Percentiles rank a stretch among this genome's conserved stretches.
phyloP scores from a whole-genome alignment of 2,329 filamentous ascomycete genomes.

The Aureobasidium sp. region DNA sequence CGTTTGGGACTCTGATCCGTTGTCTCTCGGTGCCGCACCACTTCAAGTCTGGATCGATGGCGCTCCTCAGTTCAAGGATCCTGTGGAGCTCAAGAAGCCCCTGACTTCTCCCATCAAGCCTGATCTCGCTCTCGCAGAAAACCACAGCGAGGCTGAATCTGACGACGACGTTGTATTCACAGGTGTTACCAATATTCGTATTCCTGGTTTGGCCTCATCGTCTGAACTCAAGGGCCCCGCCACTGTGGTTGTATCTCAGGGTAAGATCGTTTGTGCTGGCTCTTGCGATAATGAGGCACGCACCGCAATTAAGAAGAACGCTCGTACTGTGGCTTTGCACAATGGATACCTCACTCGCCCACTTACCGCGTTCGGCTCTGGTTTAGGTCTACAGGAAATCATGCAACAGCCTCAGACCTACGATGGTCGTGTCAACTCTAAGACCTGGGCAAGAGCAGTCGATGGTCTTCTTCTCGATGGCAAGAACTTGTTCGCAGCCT shows the following conservation, averaged over 20 bases:
- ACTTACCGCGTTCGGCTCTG: conserved; percentile 67
- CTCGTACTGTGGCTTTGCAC: conserved; percentile 52
- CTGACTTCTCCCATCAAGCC: conserved; percentile 43
- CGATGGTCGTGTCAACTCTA: conserved; percentile 55
- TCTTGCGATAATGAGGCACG: conserved; percentile 53
- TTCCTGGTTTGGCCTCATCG: conserved; percentile 42
- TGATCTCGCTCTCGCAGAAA: conserved; percentile 45
- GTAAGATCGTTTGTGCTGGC: conserved; percentile 65
- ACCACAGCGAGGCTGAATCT: conserved; percentile 37
- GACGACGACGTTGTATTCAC: conserved; percentile 58
- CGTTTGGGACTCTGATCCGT: conserved; percentile 48
- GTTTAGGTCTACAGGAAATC: conserved; percentile 70
- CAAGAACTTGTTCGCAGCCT: conserved; percentile 42
- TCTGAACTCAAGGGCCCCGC: conserved; percentile 23
- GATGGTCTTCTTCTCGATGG: conserved; percentile 47
- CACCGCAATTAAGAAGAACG: conserved; percentile 38
- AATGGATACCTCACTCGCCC: conserved; percentile 69
- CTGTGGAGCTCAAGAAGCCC: conserved; percentile 61
- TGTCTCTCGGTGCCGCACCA: conserved; percentile 43
- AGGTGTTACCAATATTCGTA: conserved; percentile 59
- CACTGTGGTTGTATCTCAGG: conserved; percentile 59
- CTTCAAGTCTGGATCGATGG: conserved; percentile 50
- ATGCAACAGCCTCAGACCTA: conserved; percentile 58
- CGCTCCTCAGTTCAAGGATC: conserved; percentile 54
- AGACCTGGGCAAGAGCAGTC: conserved; percentile 62